phyloP scores from a whole-genome alignment of 345 rosid species.

The Gynandropsis gynandra region DNA sequence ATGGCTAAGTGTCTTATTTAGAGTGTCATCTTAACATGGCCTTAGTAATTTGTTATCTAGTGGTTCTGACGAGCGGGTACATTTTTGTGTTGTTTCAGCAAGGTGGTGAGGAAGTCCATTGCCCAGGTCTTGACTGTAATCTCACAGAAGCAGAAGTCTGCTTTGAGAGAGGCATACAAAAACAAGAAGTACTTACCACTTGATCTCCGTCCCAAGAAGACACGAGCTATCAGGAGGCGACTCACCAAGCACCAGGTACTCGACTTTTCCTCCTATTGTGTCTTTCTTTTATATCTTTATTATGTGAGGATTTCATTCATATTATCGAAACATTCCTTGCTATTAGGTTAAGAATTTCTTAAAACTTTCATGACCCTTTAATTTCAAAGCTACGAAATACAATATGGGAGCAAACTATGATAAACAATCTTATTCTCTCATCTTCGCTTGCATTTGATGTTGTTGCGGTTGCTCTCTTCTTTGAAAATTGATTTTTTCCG shows the following conservation, averaged over 20 bases:
- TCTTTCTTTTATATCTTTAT: background rate
- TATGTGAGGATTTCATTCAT: too few relatives aligned
- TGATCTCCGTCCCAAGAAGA: slow-evolving; percentile 95
- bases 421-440: too few relatives aligned
- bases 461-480: too few relatives aligned
- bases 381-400: background rate
- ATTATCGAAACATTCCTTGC: too few relatives aligned
- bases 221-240: slow-evolving; percentile 83
- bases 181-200: slow-evolving; percentile 78
- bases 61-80: too few relatives aligned
- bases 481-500: too few relatives aligned
- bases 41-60: too few relatives aligned
- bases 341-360: too few relatives aligned
- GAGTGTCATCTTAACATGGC: too few relatives aligned
- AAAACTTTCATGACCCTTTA: background rate
- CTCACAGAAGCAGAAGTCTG: slow-evolving; percentile 86
- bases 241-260: slow-evolving; percentile 90
- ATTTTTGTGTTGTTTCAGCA: slow-evolving; percentile 34
- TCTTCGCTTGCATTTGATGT: too few relatives aligned
- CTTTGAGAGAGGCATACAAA: slow-evolving; percentile 74
- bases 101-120: slow-evolving; percentile 89
- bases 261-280: background rate
- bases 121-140: slow-evolving; percentile 89
- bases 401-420: too few relatives aligned
- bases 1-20: too few relatives aligned